phyloP scores from a whole-genome alignment of 495 filamentous ascomycete species.

The Umbilicaria muhlenbergii region DNA sequence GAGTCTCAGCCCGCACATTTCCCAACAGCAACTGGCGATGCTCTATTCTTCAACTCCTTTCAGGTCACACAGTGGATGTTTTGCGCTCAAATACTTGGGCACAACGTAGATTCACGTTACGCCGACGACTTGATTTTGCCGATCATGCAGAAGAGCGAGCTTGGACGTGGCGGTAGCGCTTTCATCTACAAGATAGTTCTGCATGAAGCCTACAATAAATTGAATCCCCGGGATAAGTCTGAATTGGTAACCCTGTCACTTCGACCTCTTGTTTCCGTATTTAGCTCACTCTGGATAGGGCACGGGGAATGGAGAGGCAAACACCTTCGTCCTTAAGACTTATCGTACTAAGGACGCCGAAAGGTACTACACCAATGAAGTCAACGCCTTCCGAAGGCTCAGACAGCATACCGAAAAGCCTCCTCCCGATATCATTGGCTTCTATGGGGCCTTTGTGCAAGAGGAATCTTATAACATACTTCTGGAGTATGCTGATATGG shows the following conservation, averaged over 20 bases:
- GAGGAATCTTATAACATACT: conserved; percentile 23
- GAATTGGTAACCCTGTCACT: too few species aligned
- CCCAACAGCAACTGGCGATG: background rate
- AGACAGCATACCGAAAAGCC: conserved; percentile 5
- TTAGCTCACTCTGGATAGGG: conserved; percentile 3
- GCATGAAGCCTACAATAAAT: conserved; percentile 16
- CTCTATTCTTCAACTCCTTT: conserved; percentile 14
- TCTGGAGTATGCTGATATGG: conserved; percentile 29
- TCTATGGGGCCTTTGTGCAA: conserved; percentile 27
- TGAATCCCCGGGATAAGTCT: background rate
- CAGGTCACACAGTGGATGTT: conserved; percentile 21
- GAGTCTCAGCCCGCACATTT: conserved; percentile 1
- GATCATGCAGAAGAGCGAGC: conserved; percentile 9
- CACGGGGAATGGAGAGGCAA: background rate
- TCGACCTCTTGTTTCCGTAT: background rate
- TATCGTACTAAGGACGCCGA: conserved; percentile 18
- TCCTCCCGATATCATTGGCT: conserved; percentile 22
- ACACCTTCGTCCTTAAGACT: conserved; percentile 26
- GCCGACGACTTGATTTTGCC: conserved; percentile 15
- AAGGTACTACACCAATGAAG: conserved; percentile 19
- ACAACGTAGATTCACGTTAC: conserved; percentile 7
- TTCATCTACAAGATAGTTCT: conserved; percentile 14
- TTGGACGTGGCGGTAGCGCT: conserved; percentile 8
- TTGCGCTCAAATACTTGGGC: conserved; percentile 16
- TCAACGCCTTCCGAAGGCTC: conserved; percentile 19